Conservation (phyloP, 108 stramenopile species). For the Stephanodiscus triporus region DNA sequence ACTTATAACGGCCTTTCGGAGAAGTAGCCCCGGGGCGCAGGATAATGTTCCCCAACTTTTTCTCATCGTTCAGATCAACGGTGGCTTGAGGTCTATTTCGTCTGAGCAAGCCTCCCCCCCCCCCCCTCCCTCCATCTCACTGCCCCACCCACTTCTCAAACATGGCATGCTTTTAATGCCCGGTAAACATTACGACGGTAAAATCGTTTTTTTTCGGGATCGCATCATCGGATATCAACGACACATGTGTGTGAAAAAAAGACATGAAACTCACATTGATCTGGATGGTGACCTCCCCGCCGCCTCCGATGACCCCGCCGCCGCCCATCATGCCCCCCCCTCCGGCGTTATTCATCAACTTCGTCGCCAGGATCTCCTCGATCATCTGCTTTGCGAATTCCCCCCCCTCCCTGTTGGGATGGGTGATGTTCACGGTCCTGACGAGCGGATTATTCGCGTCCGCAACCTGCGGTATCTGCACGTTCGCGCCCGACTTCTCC, state of each 20-base stretch:
- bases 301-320: slow-evolving; percentile 16
- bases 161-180: no score
- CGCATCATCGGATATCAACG: no score
- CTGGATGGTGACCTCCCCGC: slow-evolving; percentile 62
- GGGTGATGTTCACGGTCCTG: slow-evolving; percentile 82
- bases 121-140: not conserved
- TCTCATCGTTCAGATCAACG: not conserved
- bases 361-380: slow-evolving; percentile 46
- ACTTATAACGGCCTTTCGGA: slow-evolving; percentile 1
- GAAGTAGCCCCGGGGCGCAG: no score
- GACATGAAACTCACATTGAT: slow-evolving; percentile 59
- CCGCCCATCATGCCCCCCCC: not conserved
- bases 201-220: slow-evolving; percentile 3
- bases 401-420: slow-evolving; percentile 78
- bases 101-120: not conserved
- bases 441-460: slow-evolving; percentile 69
- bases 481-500: slow-evolving; percentile 84
- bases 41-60: not conserved
- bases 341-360: slow-evolving; percentile 21
- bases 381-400: slow-evolving; percentile 73
- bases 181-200: not conserved
- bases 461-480: slow-evolving; percentile 92
- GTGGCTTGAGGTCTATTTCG: not conserved
- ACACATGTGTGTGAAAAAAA: no score
- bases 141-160: not conserved